phyloP scores from a whole-genome alignment of 345 rosid species.

The Eucalyptus tenuipes region DNA sequence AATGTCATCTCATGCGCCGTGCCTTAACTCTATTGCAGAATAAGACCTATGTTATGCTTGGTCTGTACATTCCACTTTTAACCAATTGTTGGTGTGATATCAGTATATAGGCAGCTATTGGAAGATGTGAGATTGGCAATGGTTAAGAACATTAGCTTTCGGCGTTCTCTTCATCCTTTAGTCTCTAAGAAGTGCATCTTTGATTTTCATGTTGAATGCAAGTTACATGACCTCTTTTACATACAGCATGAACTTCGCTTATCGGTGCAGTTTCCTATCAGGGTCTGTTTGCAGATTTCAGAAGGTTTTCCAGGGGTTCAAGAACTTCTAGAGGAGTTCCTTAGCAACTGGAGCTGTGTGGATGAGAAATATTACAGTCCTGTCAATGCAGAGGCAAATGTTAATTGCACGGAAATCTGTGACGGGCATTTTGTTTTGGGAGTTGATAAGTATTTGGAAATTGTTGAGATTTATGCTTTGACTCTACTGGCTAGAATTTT shows the following conservation, averaged over 20 bases:
- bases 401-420: constrained; percentile 8
- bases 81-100: background rate
- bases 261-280: background rate
- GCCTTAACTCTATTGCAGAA: background rate
- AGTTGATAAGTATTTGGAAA: constrained; percentile 39
- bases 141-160: background rate
- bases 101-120: background rate
- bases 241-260: background rate
- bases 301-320: constrained; percentile 32
- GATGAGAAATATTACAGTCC: constrained; percentile 31
- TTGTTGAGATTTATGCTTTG: constrained; percentile 56
- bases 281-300: constrained; percentile 73
- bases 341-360: constrained; percentile 47
- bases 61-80: background rate
- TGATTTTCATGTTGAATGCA: background rate
- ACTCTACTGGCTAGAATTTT: constrained; percentile 45
- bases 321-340: constrained; percentile 70
- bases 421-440: constrained; percentile 20
- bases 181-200: background rate
- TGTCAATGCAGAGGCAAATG: constrained; percentile 9
- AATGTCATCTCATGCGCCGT: background rate
- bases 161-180: background rate
- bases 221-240: background rate
- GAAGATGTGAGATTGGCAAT: background rate
- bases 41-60: background rate